Conservation (phyloP, 208 protist species). For the Crithidia mellificae region DNA sequence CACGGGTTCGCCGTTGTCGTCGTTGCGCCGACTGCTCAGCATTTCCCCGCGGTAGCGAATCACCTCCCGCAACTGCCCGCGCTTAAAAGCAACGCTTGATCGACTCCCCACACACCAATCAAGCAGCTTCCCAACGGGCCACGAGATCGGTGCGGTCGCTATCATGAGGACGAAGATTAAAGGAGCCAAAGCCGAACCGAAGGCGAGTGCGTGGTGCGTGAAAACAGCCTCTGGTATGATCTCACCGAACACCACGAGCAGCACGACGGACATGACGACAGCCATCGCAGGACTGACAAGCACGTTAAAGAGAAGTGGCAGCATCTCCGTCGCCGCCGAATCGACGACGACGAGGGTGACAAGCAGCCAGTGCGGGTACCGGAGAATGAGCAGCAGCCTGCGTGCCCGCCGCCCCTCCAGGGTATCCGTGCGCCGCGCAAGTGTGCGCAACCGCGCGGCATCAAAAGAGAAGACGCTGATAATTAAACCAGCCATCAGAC, state of each 20-base stretch:
- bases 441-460: conserved; percentile 42
- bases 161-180: conserved; percentile 62
- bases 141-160: conserved; percentile 62
- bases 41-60: conserved; percentile 42
- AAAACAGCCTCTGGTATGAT: conserved; percentile 80
- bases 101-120: conserved; percentile 64
- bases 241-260: conserved; percentile 72
- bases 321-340: conserved; percentile 61
- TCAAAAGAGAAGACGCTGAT: conserved; percentile 75
- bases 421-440: conserved; percentile 36
- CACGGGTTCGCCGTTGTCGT: conserved; percentile 16
- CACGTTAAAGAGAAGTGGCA: conserved; percentile 71
- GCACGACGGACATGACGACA: conserved; percentile 54
- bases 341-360: conserved; percentile 67
- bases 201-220: conserved; percentile 55
- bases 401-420: conserved; percentile 44
- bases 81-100: conserved; percentile 54
- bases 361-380: conserved; percentile 69
- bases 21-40: conserved; percentile 9
- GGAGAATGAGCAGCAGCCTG: conserved; percentile 50
- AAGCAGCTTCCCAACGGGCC: conserved; percentile 67
- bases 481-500: conserved; percentile 66
- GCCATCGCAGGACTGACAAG: conserved; percentile 54
- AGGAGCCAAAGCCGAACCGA: conserved; percentile 48
- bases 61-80: conserved; percentile 61